phyloP scores from a whole-genome alignment of 2,329 filamentous ascomycete genomes.

The Phyllachora maydis region DNA sequence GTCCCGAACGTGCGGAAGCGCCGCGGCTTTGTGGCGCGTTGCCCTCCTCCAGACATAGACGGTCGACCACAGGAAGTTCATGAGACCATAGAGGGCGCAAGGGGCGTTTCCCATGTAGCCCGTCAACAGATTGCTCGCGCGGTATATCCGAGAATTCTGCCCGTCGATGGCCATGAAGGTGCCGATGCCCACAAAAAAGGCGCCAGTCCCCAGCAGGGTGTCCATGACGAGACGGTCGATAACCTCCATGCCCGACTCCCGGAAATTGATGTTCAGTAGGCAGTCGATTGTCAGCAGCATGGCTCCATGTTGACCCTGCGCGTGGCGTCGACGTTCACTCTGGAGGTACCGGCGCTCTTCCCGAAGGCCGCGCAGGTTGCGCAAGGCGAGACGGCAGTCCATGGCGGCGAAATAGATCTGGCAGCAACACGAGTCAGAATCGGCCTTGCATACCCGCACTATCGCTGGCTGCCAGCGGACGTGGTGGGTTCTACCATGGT shows the following conservation, averaged over 20 bases:
- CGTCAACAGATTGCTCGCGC: constrained; percentile 28
- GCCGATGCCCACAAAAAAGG: constrained; percentile 25
- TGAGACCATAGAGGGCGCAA: constrained; percentile 23
- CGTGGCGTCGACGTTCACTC: constrained; percentile 4
- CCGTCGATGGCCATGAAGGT: constrained; percentile 33
- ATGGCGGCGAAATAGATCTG: constrained; percentile 21
- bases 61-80: constrained; percentile 24
- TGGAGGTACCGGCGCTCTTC: constrained; percentile 16
- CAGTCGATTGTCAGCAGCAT: constrained; percentile 10
- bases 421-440: too few relatives aligned
- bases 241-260: constrained; percentile 27
- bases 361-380: constrained; percentile 22
- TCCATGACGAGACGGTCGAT: constrained; percentile 30
- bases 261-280: constrained; percentile 19
- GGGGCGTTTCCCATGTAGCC: constrained; percentile 32
- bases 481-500: too few relatives aligned
- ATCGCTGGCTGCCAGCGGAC: too few relatives aligned
- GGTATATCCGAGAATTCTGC: constrained; percentile 17
- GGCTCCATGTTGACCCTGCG: constrained; percentile 5
- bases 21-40: constrained; percentile 13
- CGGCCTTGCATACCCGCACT: too few relatives aligned
- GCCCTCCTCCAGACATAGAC: constrained; percentile 18
- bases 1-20: constrained; percentile 7
- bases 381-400: constrained; percentile 20
- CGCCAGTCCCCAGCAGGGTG: constrained; percentile 23